These are phyloP conservation scores for Cladophialophora immunda DNA, from an alignment of 2,329 filamentous ascomycete genomes.

Conservation along the genomic window DNA sequence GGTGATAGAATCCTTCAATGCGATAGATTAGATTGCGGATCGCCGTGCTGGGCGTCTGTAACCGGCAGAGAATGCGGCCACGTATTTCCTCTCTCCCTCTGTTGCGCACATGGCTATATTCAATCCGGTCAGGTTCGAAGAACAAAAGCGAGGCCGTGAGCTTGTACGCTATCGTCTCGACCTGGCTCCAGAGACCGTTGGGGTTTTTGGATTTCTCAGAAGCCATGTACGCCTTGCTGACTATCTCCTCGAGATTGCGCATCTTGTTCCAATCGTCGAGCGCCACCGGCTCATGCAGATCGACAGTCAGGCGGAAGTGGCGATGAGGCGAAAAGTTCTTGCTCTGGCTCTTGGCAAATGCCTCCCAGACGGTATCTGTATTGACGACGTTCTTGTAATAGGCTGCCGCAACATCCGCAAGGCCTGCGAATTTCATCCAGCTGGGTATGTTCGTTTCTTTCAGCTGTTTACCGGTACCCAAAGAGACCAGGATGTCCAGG, in stretches of 20 bases:
- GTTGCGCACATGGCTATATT: not conserved
- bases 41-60: not conserved
- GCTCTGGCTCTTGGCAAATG: slow-evolving; percentile 11
- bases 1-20: slow-evolving; percentile 13
- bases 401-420: slow-evolving; percentile 8
- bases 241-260: not conserved
- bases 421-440: slow-evolving; percentile 14
- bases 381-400: slow-evolving; percentile 19
- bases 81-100: slow-evolving; percentile 5
- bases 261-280: slow-evolving; percentile 18
- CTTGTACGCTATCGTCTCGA: slow-evolving; percentile 9
- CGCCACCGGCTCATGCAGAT: slow-evolving; percentile 5
- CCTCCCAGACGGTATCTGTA: slow-evolving; percentile 13
- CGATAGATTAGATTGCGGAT: slow-evolving; percentile 2
- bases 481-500: slow-evolving; percentile 10
- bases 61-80: slow-evolving; percentile 10
- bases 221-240: not conserved
- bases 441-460: slow-evolving; percentile 2
- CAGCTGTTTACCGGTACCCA: slow-evolving; percentile 14
- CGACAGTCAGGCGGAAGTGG: slow-evolving; percentile 4
- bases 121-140: slow-evolving; percentile 8
- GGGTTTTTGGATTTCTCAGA: not conserved
- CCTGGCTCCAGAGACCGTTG: slow-evolving; percentile 2
- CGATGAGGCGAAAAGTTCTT: slow-evolving; percentile 6
- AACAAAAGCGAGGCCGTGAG: slow-evolving; percentile 14